Conservation (phyloP, 2,329 filamentous ascomycete genomes). For the Curvularia eragrostidis region DNA sequence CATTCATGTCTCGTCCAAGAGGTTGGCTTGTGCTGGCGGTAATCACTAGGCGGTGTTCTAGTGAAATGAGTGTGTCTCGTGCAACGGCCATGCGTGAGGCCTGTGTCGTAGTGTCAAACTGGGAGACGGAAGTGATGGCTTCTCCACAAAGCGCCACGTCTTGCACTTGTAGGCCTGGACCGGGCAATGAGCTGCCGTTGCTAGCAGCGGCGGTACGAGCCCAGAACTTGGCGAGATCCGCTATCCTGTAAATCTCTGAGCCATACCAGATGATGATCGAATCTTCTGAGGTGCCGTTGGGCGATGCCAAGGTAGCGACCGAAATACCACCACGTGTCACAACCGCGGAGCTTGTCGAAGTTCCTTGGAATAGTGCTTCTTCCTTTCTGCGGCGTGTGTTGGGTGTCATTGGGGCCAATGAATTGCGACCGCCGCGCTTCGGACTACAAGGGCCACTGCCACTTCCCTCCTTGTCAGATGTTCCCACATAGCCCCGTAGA, state of each 20-base stretch:
- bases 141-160: constrained; percentile 53
- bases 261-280: constrained; percentile 57
- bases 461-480: constrained; percentile 31
- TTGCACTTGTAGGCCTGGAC: constrained; percentile 52
- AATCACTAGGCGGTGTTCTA: constrained; percentile 55
- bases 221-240: constrained; percentile 56
- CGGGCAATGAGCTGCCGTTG: constrained; percentile 48
- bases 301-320: constrained; percentile 42
- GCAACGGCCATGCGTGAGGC: constrained; percentile 54
- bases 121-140: constrained; percentile 52
- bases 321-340: constrained; percentile 54
- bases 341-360: constrained; percentile 38
- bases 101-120: constrained; percentile 51
- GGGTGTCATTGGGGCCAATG: constrained; percentile 59
- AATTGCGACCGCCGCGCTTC: constrained; percentile 45
- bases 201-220: constrained; percentile 48
- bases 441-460: constrained; percentile 34
- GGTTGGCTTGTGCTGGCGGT: constrained; percentile 45
- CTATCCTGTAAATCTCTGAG: constrained; percentile 53
- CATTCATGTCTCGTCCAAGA: constrained; percentile 38
- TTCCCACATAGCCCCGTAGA: constrained; percentile 47
- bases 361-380: constrained; percentile 54
- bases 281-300: constrained; percentile 50
- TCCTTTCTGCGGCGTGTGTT: constrained; percentile 57
- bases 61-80: constrained; percentile 53